Percentiles rank a stretch among this genome's conserved stretches.
Evolutionary conservation across 1,284 basidiomycete species (phyloP).

Genomic region (Schizophyllum amplum): DNA sequence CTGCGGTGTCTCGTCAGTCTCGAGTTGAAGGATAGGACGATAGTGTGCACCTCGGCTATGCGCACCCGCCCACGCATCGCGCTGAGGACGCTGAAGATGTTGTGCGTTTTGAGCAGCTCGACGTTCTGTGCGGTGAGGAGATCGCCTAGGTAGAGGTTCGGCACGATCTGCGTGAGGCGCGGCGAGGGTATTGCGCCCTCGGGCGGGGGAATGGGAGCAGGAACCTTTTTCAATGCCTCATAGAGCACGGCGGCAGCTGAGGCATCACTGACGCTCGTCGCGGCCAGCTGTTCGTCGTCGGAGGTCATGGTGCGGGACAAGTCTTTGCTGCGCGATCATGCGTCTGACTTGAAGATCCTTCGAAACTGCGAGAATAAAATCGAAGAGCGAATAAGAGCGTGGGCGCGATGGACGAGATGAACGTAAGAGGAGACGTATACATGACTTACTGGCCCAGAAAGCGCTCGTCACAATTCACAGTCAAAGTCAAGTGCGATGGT

Average conservation of each 20-base stretch:
- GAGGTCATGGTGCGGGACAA: no score
- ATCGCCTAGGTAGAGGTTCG: conserved; percentile 60
- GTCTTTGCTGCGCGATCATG: no score
- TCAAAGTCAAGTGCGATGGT: no score
- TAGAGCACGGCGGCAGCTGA: background rate
- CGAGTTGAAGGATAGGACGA: background rate
- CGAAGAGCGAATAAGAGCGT: background rate
- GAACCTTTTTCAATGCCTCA: background rate
- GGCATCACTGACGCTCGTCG: background rate
- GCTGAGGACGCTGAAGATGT: conserved; percentile 62
- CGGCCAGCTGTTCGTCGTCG: background rate
- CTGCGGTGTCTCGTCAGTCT: conserved; percentile 25
- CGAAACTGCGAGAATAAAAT: background rate
- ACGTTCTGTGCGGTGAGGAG: conserved; percentile 46
- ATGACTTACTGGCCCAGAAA: no score
- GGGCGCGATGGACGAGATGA: background rate
- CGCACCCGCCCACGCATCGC: conserved; percentile 64
- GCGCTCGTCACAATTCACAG: no score
- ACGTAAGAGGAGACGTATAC: no score
- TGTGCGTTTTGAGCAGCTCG: conserved; percentile 45
- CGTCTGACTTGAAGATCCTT: background rate
- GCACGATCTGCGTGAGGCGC: conserved; percentile 34
- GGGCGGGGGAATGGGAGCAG: no score
- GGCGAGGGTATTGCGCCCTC: background rate
- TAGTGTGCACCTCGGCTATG: conserved; percentile 47